These are phyloP conservation scores for Fomitopsis palustris DNA, from an alignment of 1,284 basidiomycete genomes.

Conservation along the genomic window DNA sequence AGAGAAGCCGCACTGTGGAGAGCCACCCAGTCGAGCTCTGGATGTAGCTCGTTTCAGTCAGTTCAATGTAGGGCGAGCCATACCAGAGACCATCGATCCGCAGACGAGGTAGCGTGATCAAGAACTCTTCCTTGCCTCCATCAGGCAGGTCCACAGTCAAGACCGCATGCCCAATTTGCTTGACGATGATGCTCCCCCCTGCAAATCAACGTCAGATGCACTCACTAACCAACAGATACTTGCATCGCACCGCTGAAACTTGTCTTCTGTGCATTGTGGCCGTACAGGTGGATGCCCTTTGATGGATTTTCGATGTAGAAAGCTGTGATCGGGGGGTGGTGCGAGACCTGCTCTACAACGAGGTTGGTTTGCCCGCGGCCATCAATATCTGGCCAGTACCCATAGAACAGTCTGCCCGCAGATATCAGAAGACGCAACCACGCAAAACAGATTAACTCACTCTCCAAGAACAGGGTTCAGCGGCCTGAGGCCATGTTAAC, in stretches of 20 bases:
- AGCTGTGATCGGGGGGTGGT: slow-evolving; percentile 88
- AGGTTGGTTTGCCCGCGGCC: slow-evolving; percentile 84
- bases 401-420: slow-evolving; percentile 78
- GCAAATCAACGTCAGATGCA: background rate
- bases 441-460: slow-evolving; percentile 41
- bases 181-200: slow-evolving; percentile 79
- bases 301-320: slow-evolving; percentile 83
- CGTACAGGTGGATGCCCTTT: slow-evolving; percentile 80
- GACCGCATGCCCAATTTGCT: slow-evolving; percentile 93
- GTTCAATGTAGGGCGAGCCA: slow-evolving; percentile 83
- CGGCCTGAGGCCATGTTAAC: slow-evolving; percentile 44
- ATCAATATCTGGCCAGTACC: slow-evolving; percentile 80
- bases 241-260: slow-evolving; percentile 70
- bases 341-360: slow-evolving; percentile 96
- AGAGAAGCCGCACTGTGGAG: slow-evolving; percentile 41
- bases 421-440: background rate
- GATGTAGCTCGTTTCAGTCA: slow-evolving; percentile 83
- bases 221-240: slow-evolving; percentile 5
- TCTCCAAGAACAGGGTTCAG: slow-evolving; percentile 96
- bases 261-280: slow-evolving; percentile 97
- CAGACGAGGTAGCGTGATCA: slow-evolving; percentile 85
- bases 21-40: slow-evolving; percentile 74
- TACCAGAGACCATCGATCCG: slow-evolving; percentile 56
- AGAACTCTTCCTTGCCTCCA: slow-evolving; percentile 68
- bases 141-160: slow-evolving; percentile 67